A percentile compares a stretch with the other conserved stretches of the same genome.
Evolutionary conservation across 2,329 filamentous ascomycete species (phyloP).

Genomic region (Hypoxylon sp.): DNA sequence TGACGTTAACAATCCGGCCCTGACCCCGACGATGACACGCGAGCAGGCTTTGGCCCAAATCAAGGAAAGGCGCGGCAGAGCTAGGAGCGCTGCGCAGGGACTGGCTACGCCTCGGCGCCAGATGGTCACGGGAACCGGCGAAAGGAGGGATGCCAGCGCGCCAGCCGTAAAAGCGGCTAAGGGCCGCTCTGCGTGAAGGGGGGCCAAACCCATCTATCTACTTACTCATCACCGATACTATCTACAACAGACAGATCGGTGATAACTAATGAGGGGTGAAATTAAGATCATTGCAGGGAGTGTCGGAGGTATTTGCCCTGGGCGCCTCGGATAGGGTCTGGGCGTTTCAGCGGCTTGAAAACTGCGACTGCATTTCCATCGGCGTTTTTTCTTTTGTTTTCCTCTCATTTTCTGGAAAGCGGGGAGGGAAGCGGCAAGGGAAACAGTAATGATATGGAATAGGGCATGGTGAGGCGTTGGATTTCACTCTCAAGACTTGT

Average conservation of each 20-base stretch:
- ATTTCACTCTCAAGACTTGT: slow-evolving; percentile 13
- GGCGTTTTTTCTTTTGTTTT: slow-evolving; percentile 33
- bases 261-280: background rate
- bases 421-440: slow-evolving; percentile 5
- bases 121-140: slow-evolving; percentile 66
- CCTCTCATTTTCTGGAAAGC: slow-evolving; percentile 11
- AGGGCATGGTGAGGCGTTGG: slow-evolving; percentile 18
- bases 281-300: slow-evolving; percentile 7
- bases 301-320: slow-evolving; percentile 1
- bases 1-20: slow-evolving; percentile 69
- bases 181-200: slow-evolving; percentile 46
- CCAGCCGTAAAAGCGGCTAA: slow-evolving; percentile 56
- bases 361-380: slow-evolving; percentile 37
- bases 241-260: background rate
- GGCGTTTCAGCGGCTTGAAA: slow-evolving; percentile 33
- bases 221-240: background rate
- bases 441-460: slow-evolving; percentile 1
- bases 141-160: slow-evolving; percentile 66
- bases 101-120: slow-evolving; percentile 73
- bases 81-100: slow-evolving; percentile 76
- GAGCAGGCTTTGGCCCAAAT: slow-evolving; percentile 84
- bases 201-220: background rate
- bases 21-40: slow-evolving; percentile 77
- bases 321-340: slow-evolving; percentile 10
- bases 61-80: slow-evolving; percentile 78